These are phyloP conservation scores for Globisporangium paroecandrum DNA, from an alignment of 352 stramenopile species.

Conservation along the genomic window DNA sequence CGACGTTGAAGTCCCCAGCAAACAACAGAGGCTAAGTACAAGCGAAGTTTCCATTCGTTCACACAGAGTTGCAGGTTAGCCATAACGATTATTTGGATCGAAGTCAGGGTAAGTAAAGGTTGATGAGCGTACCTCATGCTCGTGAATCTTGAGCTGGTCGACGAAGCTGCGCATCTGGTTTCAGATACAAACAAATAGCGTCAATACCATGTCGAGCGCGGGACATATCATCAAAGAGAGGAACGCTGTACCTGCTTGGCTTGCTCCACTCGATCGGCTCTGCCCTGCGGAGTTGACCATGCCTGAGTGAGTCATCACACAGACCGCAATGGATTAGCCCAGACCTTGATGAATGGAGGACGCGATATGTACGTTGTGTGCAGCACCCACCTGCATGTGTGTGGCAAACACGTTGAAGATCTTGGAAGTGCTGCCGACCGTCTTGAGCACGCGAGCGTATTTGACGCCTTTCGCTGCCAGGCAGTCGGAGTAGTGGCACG, in stretches of 20 bases:
- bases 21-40: conserved; percentile 61
- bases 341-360: neutral
- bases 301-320: conserved; percentile 26
- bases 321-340: neutral
- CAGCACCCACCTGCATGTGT: conserved; percentile 66
- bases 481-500: conserved; percentile 83
- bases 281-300: conserved; percentile 68
- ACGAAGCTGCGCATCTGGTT: conserved; percentile 61
- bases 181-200: neutral
- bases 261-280: conserved; percentile 60
- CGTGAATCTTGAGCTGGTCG: conserved; percentile 52
- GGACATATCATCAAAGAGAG: too few relatives aligned
- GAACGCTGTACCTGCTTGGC: conserved; percentile 45
- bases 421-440: conserved; percentile 39
- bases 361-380: neutral
- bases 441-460: conserved; percentile 76
- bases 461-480: conserved; percentile 82
- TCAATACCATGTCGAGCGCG: neutral
- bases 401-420: conserved; percentile 85
- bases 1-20: conserved; percentile 82
- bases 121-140: conserved; percentile 49
- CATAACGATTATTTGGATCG: neutral
- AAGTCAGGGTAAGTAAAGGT: too few relatives aligned
- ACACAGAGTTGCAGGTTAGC: neutral
- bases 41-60: conserved; percentile 1